Percentiles rank a stretch among this genome's conserved stretches.
Conservation (phyloP, 2,329 filamentous ascomycete species). For the Ilyonectria sp. region DNA sequence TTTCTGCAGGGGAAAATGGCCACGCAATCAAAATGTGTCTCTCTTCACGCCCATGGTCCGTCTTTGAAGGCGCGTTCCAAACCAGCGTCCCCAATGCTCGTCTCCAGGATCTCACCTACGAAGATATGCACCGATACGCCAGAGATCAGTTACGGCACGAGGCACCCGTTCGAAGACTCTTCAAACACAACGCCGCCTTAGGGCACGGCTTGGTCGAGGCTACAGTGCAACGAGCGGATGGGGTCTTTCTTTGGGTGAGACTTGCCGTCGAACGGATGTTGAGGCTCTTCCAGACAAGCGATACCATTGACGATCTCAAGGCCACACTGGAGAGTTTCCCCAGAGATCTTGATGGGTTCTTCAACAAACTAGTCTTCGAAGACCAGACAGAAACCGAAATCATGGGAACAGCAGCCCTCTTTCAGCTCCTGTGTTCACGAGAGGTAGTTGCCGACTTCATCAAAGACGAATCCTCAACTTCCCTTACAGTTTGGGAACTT, state of each 20-base stretch:
- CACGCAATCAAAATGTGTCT: conserved; percentile 51
- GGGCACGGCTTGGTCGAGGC: conserved; percentile 29
- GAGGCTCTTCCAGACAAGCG: conserved; percentile 24
- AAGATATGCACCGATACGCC: conserved; percentile 49
- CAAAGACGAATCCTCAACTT: conserved; percentile 50
- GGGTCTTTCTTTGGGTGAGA: conserved; percentile 54
- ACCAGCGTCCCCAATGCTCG: conserved; percentile 44
- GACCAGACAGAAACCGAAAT: conserved; percentile 41
- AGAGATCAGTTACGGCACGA: conserved; percentile 39
- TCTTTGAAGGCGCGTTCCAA: conserved; percentile 47
- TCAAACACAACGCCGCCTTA: conserved; percentile 25
- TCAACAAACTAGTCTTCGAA: conserved; percentile 50
- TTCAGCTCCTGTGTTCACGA: conserved; percentile 50
- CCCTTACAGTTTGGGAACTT: conserved; percentile 53
- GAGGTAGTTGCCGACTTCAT: conserved; percentile 53
- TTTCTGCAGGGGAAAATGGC: conserved; percentile 34
- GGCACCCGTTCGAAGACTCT: conserved; percentile 24
- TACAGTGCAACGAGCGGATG: conserved; percentile 46
- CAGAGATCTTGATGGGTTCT: conserved; percentile 48
- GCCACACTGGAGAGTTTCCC: conserved; percentile 40
- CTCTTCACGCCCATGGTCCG: conserved; percentile 51
- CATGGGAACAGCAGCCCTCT: conserved; percentile 45
- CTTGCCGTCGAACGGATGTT: conserved; percentile 50
- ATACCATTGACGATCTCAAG: conserved; percentile 20
- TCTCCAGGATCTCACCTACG: conserved; percentile 47